Conservation (phyloP, 306 rosid species). For the Boehmeria nivea region DNA sequence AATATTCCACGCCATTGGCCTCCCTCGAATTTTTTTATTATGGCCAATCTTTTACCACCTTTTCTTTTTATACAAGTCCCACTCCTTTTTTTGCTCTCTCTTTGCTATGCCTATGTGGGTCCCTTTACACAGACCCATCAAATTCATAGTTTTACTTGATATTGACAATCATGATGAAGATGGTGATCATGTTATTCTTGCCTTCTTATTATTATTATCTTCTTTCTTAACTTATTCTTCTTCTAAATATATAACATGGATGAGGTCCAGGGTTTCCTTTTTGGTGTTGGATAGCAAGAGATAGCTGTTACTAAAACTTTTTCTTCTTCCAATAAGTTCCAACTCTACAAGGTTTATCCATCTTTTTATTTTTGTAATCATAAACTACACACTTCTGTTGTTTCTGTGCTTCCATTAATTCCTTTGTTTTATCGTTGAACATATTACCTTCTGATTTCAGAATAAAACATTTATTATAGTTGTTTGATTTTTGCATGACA, state of each 20-base stretch:
- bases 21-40: too few relatives aligned
- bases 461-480: too few relatives aligned
- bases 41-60: too few relatives aligned
- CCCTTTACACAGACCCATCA: too few relatives aligned
- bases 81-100: background rate
- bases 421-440: too few relatives aligned
- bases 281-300: slow-evolving; percentile 23
- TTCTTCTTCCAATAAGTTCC: background rate
- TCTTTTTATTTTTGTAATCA: too few relatives aligned
- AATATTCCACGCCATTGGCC: slow-evolving; percentile 33
- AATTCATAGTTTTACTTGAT: slow-evolving; percentile 28
- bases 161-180: slow-evolving; percentile 21
- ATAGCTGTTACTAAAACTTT: slow-evolving; percentile 19
- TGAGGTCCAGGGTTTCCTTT: background rate
- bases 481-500: too few relatives aligned
- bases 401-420: too few relatives aligned
- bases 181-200: too few relatives aligned
- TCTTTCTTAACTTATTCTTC: slow-evolving; percentile 16
- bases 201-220: slow-evolving; percentile 1
- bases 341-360: too few relatives aligned
- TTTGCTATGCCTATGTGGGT: slow-evolving; percentile 48
- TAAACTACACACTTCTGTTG: too few relatives aligned
- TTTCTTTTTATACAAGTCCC: slow-evolving; percentile 1
- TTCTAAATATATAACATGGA: slow-evolving; percentile 8
- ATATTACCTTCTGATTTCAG: too few relatives aligned